Base-by-base conservation (phyloP, 2,329 filamentous ascomycete species). In the Monilinia laxa region DNA sequence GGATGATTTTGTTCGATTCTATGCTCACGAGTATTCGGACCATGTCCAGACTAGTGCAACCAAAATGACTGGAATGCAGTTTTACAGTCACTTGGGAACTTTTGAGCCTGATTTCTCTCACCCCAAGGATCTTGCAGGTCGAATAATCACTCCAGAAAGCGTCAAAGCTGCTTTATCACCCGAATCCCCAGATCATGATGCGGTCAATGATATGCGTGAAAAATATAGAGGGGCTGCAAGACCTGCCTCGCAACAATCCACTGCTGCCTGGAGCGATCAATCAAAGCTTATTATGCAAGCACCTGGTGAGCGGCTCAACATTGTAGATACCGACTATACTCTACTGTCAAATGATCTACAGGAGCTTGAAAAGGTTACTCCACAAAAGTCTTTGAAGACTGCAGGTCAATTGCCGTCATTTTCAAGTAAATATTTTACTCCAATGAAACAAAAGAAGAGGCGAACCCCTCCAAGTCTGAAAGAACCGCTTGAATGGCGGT, bases 1-100 rank as follows among this genome's bases (percentile, higher is more conserved):
- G 67, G 84, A 86, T 70, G 84, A 86, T 65, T 83, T 85, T 63
- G 79, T 86, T 56, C 75, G 77, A 14, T 75, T 74, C 3, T 85
- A 81, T 62, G 76, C 79, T 1, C 73, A 72, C 0, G 77, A 79
- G 0, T 86, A 80, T 69, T 47, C 51, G 20, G 25, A 55, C 7
- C 45, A 66, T 55, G 14, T 66, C 28, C n/a, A 14, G 10, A 18
- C 35, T 23, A 23, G 47, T 62, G 9, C 35, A 23, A 20, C n/a
- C 49, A 38, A 25, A 28, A 47, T 65, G 31, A 52, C 28, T 18
- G 55, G 31, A 47, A 28, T 60, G 35, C n/a, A 40, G n/a, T 65
- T 60, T 25, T 62, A 65, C 38, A 52, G 60, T n/a, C 20, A 45
- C 12, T 40, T 62, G 4, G 38, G 42, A 4, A 59, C 52, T 42